Conservation (phyloP, 2,329 filamentous ascomycete species). For the Ustilaginoidea virens region DNA sequence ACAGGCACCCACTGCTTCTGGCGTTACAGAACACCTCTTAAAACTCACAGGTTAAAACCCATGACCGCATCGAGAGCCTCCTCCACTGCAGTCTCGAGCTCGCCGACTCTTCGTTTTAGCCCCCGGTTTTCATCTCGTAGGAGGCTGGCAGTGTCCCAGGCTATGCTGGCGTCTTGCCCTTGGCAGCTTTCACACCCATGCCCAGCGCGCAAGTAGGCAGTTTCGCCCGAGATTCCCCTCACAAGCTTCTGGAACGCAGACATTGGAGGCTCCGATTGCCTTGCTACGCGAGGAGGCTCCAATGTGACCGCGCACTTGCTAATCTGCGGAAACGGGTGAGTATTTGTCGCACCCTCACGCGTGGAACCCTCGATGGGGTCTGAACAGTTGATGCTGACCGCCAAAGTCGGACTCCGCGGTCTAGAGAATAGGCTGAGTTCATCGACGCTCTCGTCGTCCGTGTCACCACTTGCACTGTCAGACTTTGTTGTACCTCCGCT, state of each 20-base stretch:
- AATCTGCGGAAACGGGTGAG: constrained; percentile 6
- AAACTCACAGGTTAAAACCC: constrained; percentile 22
- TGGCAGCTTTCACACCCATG: constrained; percentile 38
- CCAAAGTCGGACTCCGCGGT: constrained; percentile 39
- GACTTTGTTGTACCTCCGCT: constrained; percentile 28
- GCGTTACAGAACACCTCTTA: no score
- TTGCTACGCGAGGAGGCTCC: constrained; percentile 15
- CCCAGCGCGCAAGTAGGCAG: constrained; percentile 3
- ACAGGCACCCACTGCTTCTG: neutral
- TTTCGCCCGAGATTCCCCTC: constrained; percentile 24
- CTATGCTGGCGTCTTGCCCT: constrained; percentile 41
- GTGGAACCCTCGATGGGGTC: neutral
- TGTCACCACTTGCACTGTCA: constrained; percentile 28
- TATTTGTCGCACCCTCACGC: neutral
- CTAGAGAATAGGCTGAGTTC: constrained; percentile 45
- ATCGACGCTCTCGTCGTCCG: constrained; percentile 35
- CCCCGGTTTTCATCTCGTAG: constrained; percentile 46
- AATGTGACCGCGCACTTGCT: constrained; percentile 12
- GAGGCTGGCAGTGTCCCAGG: constrained; percentile 49
- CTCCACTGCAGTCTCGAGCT: constrained; percentile 45
- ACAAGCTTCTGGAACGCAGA: constrained; percentile 26
- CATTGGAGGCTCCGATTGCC: constrained; percentile 18
- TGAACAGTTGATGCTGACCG: constrained; percentile 19
- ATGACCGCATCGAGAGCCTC: constrained; percentile 44
- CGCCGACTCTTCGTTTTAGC: constrained; percentile 41